Evolutionary conservation across 164 flowering plant species (phyloP).

Genomic region (Vitis labrusca): DNA sequence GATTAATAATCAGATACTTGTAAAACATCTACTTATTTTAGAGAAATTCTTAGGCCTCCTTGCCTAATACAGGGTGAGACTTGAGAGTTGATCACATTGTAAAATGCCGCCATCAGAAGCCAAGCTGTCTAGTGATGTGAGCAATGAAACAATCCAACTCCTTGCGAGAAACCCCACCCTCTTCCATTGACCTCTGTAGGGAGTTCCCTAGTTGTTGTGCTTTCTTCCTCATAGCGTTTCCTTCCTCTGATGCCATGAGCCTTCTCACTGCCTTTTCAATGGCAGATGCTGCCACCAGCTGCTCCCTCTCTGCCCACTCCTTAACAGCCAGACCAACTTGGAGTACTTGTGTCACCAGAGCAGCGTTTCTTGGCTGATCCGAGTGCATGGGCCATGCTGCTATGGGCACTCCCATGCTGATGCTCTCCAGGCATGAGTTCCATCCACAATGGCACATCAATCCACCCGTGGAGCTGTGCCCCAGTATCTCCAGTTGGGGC

Average conservation of each 20-base stretch:
- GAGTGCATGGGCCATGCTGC: slow-evolving; percentile 29
- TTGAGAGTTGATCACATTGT: no score
- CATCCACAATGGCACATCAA: slow-evolving; percentile 42
- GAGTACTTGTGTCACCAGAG: slow-evolving; percentile 14
- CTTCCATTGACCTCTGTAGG: background rate
- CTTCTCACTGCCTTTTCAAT: slow-evolving; percentile 13
- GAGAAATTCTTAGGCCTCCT: no score
- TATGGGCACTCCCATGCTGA: slow-evolving; percentile 43
- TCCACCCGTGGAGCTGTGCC: slow-evolving; percentile 33
- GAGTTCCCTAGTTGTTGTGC: slow-evolving; percentile 12
- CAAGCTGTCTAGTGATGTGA: slow-evolving; percentile 16
- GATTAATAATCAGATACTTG: no score
- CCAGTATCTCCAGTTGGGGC: slow-evolving; percentile 43
- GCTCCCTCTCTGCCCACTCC: slow-evolving; percentile 12
- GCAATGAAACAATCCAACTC: slow-evolving; percentile 28
- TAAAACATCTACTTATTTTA: no score
- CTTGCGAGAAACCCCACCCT: slow-evolving; percentile 14
- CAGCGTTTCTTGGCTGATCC: slow-evolving; percentile 21
- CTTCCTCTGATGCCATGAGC: slow-evolving; percentile 27
- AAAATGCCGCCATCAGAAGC: no score
- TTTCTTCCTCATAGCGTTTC: slow-evolving; percentile 22
- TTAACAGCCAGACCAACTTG: slow-evolving; percentile 13
- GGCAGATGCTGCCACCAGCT: slow-evolving; percentile 4
- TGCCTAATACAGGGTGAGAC: no score
- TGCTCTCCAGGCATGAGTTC: slow-evolving; percentile 44